Evolutionary conservation across 164 flowering plant genomes (phyloP).

Genomic region (Cinnamomum micranthum): DNA sequence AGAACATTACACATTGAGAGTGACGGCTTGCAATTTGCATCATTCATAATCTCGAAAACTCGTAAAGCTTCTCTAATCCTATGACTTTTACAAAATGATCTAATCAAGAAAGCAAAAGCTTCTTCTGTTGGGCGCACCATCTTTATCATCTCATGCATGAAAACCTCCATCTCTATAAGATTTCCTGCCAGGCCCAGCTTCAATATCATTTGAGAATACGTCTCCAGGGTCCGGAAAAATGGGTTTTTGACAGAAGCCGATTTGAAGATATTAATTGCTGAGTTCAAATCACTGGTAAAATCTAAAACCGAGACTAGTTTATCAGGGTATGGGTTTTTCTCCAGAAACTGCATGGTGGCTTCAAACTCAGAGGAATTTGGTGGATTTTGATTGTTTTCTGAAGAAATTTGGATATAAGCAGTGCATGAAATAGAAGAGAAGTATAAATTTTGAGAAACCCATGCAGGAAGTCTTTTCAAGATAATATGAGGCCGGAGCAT

Average conservation of each 20-base stretch:
- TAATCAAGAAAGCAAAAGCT: slow-evolving; percentile 31
- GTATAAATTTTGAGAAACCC: not conserved
- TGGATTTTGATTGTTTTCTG: slow-evolving; percentile 24
- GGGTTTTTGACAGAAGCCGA: slow-evolving; percentile 53
- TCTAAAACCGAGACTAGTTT: slow-evolving; percentile 43
- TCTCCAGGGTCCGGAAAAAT: slow-evolving; percentile 39
- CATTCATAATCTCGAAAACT: slow-evolving; percentile 41
- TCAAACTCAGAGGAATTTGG: slow-evolving; percentile 23
- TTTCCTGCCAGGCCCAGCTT: slow-evolving; percentile 58
- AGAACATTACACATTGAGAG: slow-evolving; percentile 36
- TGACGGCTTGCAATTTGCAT: slow-evolving; percentile 38
- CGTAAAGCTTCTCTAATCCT: slow-evolving; percentile 44
- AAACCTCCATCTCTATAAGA: slow-evolving; percentile 43
- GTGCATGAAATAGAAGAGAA: slow-evolving; percentile 44
- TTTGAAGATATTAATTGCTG: slow-evolving; percentile 54
- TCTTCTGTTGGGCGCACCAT: slow-evolving; percentile 33
- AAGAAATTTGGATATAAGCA: slow-evolving; percentile 13
- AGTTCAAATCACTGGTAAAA: slow-evolving; percentile 32
- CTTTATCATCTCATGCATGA: slow-evolving; percentile 47
- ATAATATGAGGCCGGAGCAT: not conserved
- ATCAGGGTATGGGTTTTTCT: slow-evolving; percentile 38
- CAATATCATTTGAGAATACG: slow-evolving; percentile 43
- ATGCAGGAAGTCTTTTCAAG: not conserved
- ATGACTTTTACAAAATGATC: slow-evolving; percentile 31
- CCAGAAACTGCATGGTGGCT: slow-evolving; percentile 31